Base-by-base conservation (phyloP, 2,329 filamentous ascomycete species). In the Trichoderma pleuroti region DNA sequence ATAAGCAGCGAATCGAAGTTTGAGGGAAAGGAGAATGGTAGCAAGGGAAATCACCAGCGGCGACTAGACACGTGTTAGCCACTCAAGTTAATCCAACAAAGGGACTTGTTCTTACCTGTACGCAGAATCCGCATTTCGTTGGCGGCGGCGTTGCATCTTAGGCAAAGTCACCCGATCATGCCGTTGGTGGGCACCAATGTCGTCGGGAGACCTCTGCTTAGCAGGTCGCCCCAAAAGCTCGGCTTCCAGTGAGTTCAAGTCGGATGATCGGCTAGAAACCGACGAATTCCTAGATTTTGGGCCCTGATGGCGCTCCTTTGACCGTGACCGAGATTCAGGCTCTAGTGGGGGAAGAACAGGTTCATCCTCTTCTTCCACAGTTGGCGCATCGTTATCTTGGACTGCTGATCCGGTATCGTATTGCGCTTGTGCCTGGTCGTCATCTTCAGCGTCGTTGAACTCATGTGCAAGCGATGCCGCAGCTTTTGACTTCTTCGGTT, bases 171-270 rank as follows among this genome's bases (percentile, higher is more conserved):
- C 72, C 18, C 70, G 71, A 46, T 76, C 74, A 11, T 73, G 73
- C 8, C 74, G 72, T 42, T 72, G 72, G 8, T 75, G 77, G 52
- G 72, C 69, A 24, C 69, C 72, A 6, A 72, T 70, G 39, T 76
- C 76, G 24, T 77, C 76, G 0, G 76, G 73, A 14, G 76, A 76
- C 70, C 76, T 79, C 18, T 76, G 74, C 71, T 79, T 81, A 7
- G 72, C 71, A 14, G 80, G 75, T 12, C 77, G 75, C 39, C 81
- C 81, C 1, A 82, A 73, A 2, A 82, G 77, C 67, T 82, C 81
- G 2, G 80, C 80, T 71, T 82, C 81, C 11, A 82, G 72, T 8
- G 79, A 82, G 70, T 81, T 80, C 54, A 82, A 72, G 9, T 81
- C 80, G 11, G 81, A 82, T 2, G 79, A 80, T 39, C 76, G 76